Evolutionary conservation across 2,329 filamentous ascomycete genomes (phyloP).

Genomic region (Penicillium sp.): DNA sequence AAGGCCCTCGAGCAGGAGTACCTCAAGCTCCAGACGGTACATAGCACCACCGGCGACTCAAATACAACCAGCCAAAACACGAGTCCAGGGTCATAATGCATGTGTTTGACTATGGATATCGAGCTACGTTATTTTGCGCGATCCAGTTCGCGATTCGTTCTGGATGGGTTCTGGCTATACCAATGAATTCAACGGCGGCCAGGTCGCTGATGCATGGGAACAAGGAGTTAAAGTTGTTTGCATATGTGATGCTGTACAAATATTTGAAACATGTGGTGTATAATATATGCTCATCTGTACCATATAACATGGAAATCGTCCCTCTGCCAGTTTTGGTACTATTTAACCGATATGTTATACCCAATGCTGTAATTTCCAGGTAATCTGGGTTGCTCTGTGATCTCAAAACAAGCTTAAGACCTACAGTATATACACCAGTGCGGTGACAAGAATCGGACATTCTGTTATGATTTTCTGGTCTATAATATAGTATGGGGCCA

Average conservation of each 20-base stretch:
- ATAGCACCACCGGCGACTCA: conserved; percentile 44
- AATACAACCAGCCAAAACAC: conserved; percentile 21
- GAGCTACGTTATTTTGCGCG: not conserved
- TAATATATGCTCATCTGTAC: conserved; percentile 2
- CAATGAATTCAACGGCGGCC: not conserved
- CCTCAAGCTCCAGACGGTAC: conserved; percentile 80
- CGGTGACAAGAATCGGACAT: not conserved
- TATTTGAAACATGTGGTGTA: conserved; percentile 2
- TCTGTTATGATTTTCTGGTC: not conserved
- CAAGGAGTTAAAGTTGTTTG: conserved; percentile 6
- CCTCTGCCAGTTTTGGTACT: not conserved
- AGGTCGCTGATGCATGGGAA: conserved; percentile 3
- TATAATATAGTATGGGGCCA: not conserved
- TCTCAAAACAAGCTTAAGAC: not conserved
- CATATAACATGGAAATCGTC: conserved; percentile 8
- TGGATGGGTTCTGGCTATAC: not conserved
- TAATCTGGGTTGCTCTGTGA: not conserved
- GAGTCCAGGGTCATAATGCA: conserved; percentile 25
- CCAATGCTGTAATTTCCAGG: not conserved
- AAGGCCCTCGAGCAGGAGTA: conserved; percentile 82
- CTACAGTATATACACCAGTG: not conserved
- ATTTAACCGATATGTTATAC: not conserved
- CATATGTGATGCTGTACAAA: conserved; percentile 10
- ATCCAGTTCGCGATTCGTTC: not conserved
- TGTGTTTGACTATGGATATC: not conserved